A percentile compares a stretch with the other conserved stretches of the same genome.
These are phyloP conservation scores for Hymenoscyphus linearis DNA, from an alignment of 2,329 filamentous ascomycete species.

Conservation along the genomic window DNA sequence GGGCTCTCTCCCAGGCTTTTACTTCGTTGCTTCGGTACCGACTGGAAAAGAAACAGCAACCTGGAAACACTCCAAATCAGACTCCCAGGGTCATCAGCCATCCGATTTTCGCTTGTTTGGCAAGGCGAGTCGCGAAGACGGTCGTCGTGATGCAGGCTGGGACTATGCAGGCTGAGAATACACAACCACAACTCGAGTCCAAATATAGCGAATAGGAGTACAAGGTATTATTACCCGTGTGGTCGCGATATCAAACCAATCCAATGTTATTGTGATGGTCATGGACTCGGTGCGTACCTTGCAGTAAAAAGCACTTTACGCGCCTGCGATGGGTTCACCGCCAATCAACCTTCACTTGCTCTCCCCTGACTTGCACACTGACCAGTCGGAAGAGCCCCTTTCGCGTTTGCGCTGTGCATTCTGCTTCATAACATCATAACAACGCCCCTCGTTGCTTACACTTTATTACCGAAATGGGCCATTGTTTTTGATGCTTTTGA, in stretches of 20 bases:
- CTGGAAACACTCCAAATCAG: background rate
- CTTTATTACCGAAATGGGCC: slow-evolving; percentile 22
- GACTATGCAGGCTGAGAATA: background rate
- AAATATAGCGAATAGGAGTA: background rate
- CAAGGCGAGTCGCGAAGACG: background rate
- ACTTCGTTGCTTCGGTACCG: too few relatives aligned
- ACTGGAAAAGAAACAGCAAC: background rate
- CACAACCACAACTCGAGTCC: too few relatives aligned
- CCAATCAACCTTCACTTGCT: slow-evolving; percentile 18
- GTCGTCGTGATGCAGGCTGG: too few relatives aligned
- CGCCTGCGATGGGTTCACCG: slow-evolving; percentile 15
- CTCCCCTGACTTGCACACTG: slow-evolving; percentile 13
- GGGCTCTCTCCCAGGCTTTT: too few relatives aligned
- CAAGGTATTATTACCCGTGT: background rate
- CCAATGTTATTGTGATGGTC: background rate
- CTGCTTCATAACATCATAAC: slow-evolving; percentile 27
- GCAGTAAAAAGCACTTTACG: slow-evolving; percentile 27
- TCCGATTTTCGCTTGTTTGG: background rate
- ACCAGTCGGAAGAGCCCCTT: slow-evolving; percentile 23
- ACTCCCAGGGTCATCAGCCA: background rate
- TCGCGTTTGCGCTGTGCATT: slow-evolving; percentile 23
- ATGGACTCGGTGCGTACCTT: background rate
- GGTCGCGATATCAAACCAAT: background rate
- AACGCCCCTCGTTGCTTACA: slow-evolving; percentile 9
- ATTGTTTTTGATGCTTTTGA: slow-evolving; percentile 19